A percentile compares a stretch with the other conserved stretches of the same genome.
These are phyloP conservation scores for Kwoniella botswanensis DNA, from an alignment of 768 basidiomycete genomes.

Conservation along the genomic window DNA sequence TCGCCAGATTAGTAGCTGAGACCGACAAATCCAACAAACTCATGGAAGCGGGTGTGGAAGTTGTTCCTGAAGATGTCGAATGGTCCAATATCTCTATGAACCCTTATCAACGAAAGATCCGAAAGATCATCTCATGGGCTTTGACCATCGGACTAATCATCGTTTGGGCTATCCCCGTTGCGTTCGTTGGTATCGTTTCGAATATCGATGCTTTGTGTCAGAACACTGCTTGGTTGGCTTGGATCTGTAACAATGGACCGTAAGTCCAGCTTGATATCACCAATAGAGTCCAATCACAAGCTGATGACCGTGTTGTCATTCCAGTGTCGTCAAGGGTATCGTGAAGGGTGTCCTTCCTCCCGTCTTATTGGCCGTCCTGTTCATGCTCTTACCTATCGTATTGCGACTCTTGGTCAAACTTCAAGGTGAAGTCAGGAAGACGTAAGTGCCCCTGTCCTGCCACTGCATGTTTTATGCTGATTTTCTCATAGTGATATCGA, in stretches of 20 bases:
- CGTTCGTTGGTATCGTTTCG: slow-evolving; percentile 57
- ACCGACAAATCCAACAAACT: slow-evolving; percentile 51
- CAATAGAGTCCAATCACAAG: no score
- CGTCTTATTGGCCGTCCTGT: slow-evolving; percentile 56
- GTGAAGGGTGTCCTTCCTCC: slow-evolving; percentile 59
- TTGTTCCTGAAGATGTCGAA: slow-evolving; percentile 57
- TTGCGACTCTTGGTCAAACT: slow-evolving; percentile 51
- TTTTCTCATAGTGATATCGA: slow-evolving; percentile 50
- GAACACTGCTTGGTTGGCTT: slow-evolving; percentile 50
- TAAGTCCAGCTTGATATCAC: slow-evolving; percentile 15
- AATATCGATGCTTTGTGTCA: slow-evolving; percentile 57
- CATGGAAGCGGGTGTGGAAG: slow-evolving; percentile 51
- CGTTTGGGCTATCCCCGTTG: slow-evolving; percentile 57
- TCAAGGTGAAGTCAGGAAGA: slow-evolving; percentile 53
- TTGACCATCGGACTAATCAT: slow-evolving; percentile 58
- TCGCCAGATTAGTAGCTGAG: slow-evolving; percentile 46
- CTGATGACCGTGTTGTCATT: neutral
- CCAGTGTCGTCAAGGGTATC: slow-evolving; percentile 45
- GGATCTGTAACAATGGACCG: slow-evolving; percentile 52
- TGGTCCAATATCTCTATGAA: slow-evolving; percentile 57
- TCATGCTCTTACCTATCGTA: slow-evolving; percentile 58
- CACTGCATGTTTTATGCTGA: neutral
- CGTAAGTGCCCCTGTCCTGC: slow-evolving; percentile 30
- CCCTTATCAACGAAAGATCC: slow-evolving; percentile 51
- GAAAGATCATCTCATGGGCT: slow-evolving; percentile 52